These are phyloP conservation scores for Fusarium sp. DNA, from an alignment of 2,329 filamentous ascomycete species.

Conservation along the genomic window DNA sequence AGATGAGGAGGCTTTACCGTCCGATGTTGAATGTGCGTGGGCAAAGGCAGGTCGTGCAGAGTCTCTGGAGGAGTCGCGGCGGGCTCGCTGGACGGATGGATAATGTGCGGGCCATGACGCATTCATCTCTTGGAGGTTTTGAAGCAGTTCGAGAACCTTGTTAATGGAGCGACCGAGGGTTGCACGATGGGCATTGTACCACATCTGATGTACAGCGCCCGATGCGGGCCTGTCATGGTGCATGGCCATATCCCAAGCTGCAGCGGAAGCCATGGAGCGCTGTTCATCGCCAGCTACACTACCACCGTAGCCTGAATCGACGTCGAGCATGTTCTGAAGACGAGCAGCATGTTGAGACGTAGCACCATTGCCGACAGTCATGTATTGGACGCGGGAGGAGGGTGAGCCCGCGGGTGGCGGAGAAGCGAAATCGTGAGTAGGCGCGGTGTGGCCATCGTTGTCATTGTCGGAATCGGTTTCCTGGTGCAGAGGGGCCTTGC, in stretches of 20 bases:
- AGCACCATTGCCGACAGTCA: conserved; percentile 89
- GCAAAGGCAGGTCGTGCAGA: conserved; percentile 73
- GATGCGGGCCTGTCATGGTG: conserved; percentile 70
- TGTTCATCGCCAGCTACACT: conserved; percentile 78
- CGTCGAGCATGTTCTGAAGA: conserved; percentile 84
- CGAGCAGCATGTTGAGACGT: conserved; percentile 86
- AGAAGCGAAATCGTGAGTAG: conserved; percentile 49
- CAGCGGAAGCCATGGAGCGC: conserved; percentile 61
- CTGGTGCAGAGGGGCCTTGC: conserved; percentile 61
- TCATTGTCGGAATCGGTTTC: conserved; percentile 48
- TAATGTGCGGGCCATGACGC: conserved; percentile 95
- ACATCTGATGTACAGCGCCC: conserved; percentile 90
- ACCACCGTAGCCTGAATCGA: conserved; percentile 93
- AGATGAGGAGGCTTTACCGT: conserved; percentile 60
- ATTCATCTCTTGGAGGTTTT: conserved; percentile 90
- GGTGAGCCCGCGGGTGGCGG: conserved; percentile 46
- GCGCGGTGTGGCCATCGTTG: conserved; percentile 42
- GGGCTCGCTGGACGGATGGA: conserved; percentile 81
- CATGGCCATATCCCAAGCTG: conserved; percentile 63
- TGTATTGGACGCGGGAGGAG: conserved; percentile 74
- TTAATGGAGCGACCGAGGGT: conserved; percentile 90
- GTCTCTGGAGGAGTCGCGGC: conserved; percentile 60
- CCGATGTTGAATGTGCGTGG: conserved; percentile 74
- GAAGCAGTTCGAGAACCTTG: conserved; percentile 86
- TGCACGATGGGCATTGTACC: conserved; percentile 93